Conservation (phyloP, 129 eudicot genomes). For the Lonicera japonica region DNA sequence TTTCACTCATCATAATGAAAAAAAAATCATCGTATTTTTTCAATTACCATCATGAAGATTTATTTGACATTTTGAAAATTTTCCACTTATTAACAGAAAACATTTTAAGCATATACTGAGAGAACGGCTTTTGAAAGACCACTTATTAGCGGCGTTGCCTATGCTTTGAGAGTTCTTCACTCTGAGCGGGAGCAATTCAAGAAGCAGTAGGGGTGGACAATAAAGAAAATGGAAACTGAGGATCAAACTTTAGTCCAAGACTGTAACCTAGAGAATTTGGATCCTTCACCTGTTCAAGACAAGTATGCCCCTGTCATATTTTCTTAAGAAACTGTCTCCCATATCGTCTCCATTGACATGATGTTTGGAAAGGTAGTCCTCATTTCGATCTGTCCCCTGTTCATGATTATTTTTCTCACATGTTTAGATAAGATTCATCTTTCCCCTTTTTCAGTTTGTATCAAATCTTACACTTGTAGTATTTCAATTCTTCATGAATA, state of each 20-base stretch:
- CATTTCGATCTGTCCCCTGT: not conserved
- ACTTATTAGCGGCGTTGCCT: constrained; percentile 90
- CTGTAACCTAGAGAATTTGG: constrained; percentile 52
- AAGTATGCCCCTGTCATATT: constrained; percentile 97
- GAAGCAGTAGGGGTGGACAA: constrained; percentile 79
- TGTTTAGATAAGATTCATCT: too few relatives aligned
- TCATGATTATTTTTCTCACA: too few relatives aligned
- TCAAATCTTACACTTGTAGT: too few relatives aligned
- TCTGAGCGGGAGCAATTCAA: constrained; percentile 74
- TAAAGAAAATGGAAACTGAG: constrained; percentile 80
- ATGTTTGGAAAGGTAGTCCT: constrained; percentile 89
- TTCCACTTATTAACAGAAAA: constrained; percentile 42
- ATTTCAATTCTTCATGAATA: too few relatives aligned
- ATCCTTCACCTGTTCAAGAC: constrained; percentile 75
- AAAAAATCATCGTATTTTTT: not conserved
- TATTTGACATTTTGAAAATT: constrained; percentile 1
- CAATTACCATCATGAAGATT: constrained; percentile 10
- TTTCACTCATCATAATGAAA: too few relatives aligned
- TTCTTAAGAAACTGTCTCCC: constrained; percentile 86
- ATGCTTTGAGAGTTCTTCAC: constrained; percentile 76
- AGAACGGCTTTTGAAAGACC: constrained; percentile 94
- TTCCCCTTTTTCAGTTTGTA: too few relatives aligned
- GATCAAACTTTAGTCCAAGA: constrained; percentile 82
- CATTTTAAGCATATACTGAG: constrained; percentile 82
- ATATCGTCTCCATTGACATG: constrained; percentile 91